These are phyloP conservation scores for Nicotiana otophora DNA, from an alignment of 257 asterid species.

Conservation along the genomic window DNA sequence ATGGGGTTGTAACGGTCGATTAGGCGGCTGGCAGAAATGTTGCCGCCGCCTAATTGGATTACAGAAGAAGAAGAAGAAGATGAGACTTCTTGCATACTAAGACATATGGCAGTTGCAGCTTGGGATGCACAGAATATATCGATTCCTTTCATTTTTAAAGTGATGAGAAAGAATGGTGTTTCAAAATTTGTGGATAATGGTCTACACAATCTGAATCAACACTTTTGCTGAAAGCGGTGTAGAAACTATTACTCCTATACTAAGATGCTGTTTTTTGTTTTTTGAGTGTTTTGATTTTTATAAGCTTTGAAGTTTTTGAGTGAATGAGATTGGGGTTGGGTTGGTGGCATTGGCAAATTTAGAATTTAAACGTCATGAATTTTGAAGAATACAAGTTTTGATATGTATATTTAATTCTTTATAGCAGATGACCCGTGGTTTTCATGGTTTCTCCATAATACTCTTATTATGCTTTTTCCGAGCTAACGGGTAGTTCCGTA, in stretches of 20 bases:
- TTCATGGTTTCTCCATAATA: too few species aligned
- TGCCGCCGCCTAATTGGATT: too few species aligned
- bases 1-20: too few species aligned
- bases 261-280: background rate
- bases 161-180: conserved; percentile 1
- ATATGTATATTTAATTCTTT: too few species aligned
- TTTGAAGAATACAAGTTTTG: too few species aligned
- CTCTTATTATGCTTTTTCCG: too few species aligned
- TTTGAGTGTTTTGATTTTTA: background rate
- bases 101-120: conserved; percentile 47
- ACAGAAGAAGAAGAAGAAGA: conserved; percentile 31
- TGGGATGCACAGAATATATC: conserved; percentile 62
- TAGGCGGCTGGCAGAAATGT: too few species aligned
- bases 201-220: conserved; percentile 30
- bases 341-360: background rate
- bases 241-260: background rate
- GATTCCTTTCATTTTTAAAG: conserved; percentile 43
- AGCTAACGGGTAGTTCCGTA: too few species aligned
- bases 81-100: conserved; percentile 33
- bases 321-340: background rate
- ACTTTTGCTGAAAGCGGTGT: conserved; percentile 2
- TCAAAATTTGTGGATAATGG: conserved; percentile 13
- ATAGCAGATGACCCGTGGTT: too few species aligned
- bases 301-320: background rate
- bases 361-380: too few species aligned